Evolutionary conservation across 495 filamentous ascomycete species (phyloP).

Genomic region (Talaromyces ruber): DNA sequence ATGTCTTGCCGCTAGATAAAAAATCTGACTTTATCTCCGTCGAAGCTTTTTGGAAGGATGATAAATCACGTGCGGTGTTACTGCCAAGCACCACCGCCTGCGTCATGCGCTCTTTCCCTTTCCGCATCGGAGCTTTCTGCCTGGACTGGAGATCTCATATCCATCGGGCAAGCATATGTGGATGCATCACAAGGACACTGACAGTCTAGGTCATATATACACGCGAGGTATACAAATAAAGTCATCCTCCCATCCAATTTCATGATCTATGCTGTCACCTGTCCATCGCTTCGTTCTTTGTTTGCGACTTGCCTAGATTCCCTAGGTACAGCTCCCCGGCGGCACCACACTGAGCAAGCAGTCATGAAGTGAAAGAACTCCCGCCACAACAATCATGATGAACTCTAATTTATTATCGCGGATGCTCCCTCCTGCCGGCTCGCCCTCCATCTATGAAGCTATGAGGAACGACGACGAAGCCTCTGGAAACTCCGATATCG

Average conservation of each 20-base stretch:
- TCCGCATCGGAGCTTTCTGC: background rate
- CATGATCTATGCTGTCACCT: background rate
- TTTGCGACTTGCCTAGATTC: background rate
- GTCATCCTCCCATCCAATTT: background rate
- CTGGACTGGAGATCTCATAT: background rate
- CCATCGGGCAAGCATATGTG: background rate
- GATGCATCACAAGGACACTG: background rate
- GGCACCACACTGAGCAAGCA: background rate
- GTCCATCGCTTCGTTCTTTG: background rate
- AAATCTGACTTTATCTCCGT: background rate
- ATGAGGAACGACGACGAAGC: constrained; percentile 53
- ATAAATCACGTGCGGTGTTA: background rate
- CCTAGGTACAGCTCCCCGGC: background rate
- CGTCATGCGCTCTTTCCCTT: constrained; percentile 1
- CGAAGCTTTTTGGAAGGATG: background rate
- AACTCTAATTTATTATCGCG: constrained; percentile 70
- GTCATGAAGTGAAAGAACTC: constrained; percentile 3
- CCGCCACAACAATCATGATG: constrained; percentile 45
- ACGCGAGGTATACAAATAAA: background rate
- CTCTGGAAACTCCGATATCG: constrained; percentile 52
- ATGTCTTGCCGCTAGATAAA: background rate
- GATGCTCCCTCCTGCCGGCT: constrained; percentile 55
- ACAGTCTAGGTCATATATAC: background rate
- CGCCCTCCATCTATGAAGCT: constrained; percentile 64
- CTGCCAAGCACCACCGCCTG: background rate